A percentile compares a stretch with the other conserved stretches of the same genome.
Conservation (phyloP, 2,329 filamentous ascomycete species). For the Aspergillus cejpii region DNA sequence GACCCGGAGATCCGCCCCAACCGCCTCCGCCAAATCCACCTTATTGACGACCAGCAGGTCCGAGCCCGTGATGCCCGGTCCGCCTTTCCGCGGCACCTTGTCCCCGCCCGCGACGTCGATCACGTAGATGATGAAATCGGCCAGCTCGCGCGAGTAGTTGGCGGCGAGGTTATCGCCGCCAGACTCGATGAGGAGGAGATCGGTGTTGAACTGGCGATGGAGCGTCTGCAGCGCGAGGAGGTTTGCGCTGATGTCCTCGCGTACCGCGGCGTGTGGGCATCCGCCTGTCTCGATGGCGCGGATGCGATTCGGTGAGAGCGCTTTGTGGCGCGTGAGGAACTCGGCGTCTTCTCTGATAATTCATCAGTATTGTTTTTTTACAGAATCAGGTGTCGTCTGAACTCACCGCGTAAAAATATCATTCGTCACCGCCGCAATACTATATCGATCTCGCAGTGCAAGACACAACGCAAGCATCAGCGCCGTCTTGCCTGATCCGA, state of each 20-base stretch:
- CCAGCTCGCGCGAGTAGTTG: slow-evolving; percentile 91
- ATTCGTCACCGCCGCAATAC: slow-evolving; percentile 92
- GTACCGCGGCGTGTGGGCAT: slow-evolving; percentile 92
- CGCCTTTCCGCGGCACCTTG: slow-evolving; percentile 93
- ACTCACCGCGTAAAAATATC: slow-evolving; percentile 85
- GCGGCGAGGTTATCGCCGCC: slow-evolving; percentile 95
- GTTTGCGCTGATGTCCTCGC: slow-evolving; percentile 93
- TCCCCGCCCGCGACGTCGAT: slow-evolving; percentile 96
- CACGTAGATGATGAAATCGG: slow-evolving; percentile 97
- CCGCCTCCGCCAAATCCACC: slow-evolving; percentile 83
- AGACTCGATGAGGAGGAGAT: slow-evolving; percentile 87
- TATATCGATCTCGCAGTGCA: slow-evolving; percentile 70
- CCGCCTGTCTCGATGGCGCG: slow-evolving; percentile 95
- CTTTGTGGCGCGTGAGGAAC: slow-evolving; percentile 81
- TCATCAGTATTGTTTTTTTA: background rate
- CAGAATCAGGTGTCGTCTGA: no score
- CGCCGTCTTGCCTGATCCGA: slow-evolving; percentile 94
- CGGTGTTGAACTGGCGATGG: slow-evolving; percentile 69
- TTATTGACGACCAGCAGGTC: slow-evolving; percentile 95
- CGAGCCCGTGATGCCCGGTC: slow-evolving; percentile 93
- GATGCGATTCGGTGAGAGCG: slow-evolving; percentile 76
- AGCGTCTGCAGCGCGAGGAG: slow-evolving; percentile 86
- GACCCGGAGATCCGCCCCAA: slow-evolving; percentile 82
- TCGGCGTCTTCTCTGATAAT: slow-evolving; percentile 75
- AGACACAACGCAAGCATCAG: slow-evolving; percentile 91